These are phyloP conservation scores for Calonectria hawksworthii DNA, from an alignment of 2,329 filamentous ascomycete species.

Conservation along the genomic window DNA sequence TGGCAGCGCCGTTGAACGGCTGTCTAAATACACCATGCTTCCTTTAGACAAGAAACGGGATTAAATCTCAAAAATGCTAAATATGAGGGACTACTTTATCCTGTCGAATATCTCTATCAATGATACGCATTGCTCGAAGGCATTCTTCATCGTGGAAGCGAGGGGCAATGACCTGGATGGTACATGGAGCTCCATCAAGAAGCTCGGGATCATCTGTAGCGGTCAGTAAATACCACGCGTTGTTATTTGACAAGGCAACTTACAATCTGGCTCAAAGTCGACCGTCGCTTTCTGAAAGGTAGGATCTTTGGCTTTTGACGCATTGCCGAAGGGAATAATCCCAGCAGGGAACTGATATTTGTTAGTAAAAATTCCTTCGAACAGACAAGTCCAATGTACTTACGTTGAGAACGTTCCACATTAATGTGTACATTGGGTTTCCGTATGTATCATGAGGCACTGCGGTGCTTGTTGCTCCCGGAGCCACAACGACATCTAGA, in stretches of 20 bases:
- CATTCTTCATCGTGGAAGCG: conserved; percentile 42
- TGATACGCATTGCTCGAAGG: conserved; percentile 36
- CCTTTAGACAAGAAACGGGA: not conserved
- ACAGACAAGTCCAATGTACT: not conserved
- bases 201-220: conserved; percentile 31
- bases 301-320: conserved; percentile 33
- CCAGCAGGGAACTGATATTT: conserved; percentile 34
- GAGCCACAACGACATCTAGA: conserved; percentile 37
- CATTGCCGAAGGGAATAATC: conserved; percentile 35
- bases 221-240: not conserved
- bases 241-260: not conserved
- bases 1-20: not conserved
- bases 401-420: conserved; percentile 44
- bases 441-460: conserved; percentile 42
- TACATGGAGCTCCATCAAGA: conserved; percentile 32
- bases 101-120: conserved; percentile 28
- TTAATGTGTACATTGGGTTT: conserved; percentile 37
- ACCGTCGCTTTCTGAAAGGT: conserved; percentile 26
- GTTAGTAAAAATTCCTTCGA: not conserved
- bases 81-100: not conserved
- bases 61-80: not conserved
- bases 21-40: not conserved
- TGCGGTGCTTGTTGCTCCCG: conserved; percentile 32
- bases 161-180: conserved; percentile 37
- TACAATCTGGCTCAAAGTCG: conserved; percentile 40